These are phyloP conservation scores for Arthrobotrys sphaeroides DNA, from an alignment of 2,329 filamentous ascomycete genomes.

Conservation along the genomic window DNA sequence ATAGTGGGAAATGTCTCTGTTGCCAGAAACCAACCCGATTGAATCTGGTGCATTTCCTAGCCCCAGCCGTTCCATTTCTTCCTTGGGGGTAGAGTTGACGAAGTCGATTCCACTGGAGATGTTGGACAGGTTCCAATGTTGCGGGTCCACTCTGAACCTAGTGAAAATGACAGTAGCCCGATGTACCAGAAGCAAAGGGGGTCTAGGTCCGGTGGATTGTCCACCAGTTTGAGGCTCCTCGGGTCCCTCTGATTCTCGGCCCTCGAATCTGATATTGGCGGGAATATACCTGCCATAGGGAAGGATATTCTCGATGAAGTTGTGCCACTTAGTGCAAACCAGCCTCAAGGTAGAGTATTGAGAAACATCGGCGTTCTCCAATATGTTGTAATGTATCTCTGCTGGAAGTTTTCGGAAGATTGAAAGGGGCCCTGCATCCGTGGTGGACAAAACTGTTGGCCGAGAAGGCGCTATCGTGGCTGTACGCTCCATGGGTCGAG, in stretches of 20 bases:
- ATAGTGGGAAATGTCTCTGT: background rate
- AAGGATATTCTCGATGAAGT: conserved; percentile 7
- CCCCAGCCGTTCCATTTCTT: background rate
- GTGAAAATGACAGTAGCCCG: background rate
- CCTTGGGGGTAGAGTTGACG: background rate
- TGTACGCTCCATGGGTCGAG: background rate
- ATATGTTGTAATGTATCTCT: background rate
- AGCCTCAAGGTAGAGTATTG: background rate
- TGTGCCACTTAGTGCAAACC: background rate
- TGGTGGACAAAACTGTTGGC: background rate
- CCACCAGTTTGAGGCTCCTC: background rate
- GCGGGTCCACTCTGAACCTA: background rate
- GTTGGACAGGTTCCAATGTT: background rate
- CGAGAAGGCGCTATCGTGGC: background rate
- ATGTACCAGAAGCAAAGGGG: background rate
- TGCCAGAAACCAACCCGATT: background rate
- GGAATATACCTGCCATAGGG: conserved; percentile 8
- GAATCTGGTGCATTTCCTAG: background rate
- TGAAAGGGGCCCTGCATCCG: too few relatives aligned
- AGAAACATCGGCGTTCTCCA: conserved; percentile 1
- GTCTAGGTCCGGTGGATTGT: too few relatives aligned
- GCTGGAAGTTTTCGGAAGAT: background rate
- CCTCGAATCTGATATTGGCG: background rate
- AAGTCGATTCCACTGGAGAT: background rate
- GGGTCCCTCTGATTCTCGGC: background rate